Base-by-base conservation (phyloP, 768 basidiomycete species). In the Leccinum aurantiacum region DNA sequence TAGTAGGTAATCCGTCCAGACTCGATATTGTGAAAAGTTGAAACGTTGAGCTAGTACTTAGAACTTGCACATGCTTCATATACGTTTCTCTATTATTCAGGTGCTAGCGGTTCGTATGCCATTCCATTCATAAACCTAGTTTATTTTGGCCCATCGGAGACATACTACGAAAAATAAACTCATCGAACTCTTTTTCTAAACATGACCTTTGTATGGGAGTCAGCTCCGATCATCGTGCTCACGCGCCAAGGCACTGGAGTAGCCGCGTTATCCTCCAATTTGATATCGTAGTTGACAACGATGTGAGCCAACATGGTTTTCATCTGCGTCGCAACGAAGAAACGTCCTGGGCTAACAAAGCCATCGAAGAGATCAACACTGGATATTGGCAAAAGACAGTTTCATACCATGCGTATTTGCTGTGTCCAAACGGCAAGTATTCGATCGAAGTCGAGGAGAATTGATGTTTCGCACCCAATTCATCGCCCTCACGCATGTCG, bases 241-340 rank as follows among this genome's bases (percentile, higher is more conserved):
- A 52, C 24, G 29, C 14, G 51, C 51, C 24, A 52, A 14, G 17
- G 29, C 1, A 5, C 17, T 13, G 51, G 51, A 7, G 2, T 6
- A 0, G 51, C 10, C 19, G 31, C 9, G 13, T 25, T 17, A 2
- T 15, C 33, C 35, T 35, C 33, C 19, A 53, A 19, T 15, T 22
- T 37, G 35, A 53, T 0, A 19, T 53, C 33, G 14, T 53, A 53
- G 6, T 14, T 37, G 2, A 53, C 19, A 14, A 53, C 52, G 52
- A 53, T n/a, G 19, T 53, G 52, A 8, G 52, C 52, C 52, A 53
- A 24, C 52, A 53, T 53, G 52, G 35, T 37, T 53, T 53, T 53
- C 31, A 53, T 14, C 8, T 53, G 1, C 22, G 9, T 37, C 35
- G 52, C 52, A 37, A 19, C 33, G 19, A 53, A 37, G 35, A 53